Evolutionary conservation across 768 basidiomycete genomes (phyloP).

Genomic region (Phylloporus rhodoxanthus): DNA sequence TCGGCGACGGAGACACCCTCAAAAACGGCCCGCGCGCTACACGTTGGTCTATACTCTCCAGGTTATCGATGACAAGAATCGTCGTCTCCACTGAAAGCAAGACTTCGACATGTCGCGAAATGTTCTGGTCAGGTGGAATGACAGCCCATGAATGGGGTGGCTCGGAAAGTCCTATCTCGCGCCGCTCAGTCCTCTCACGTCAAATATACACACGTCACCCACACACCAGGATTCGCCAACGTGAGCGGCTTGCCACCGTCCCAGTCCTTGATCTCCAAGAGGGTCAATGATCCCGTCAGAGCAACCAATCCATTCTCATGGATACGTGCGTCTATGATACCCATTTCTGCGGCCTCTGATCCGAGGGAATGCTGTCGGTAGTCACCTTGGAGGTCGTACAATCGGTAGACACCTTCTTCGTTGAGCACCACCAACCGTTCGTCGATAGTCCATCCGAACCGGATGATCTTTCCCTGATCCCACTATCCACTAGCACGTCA

Average conservation of each 20-base stretch:
- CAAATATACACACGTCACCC: constrained; percentile 18
- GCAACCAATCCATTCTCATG: constrained; percentile 87
- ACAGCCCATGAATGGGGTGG: constrained; percentile 83
- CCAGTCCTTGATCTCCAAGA: constrained; percentile 90
- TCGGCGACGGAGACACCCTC: constrained; percentile 84
- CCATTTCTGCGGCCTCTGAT: constrained; percentile 72
- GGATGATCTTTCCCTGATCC: constrained; percentile 80
- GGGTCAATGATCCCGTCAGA: constrained; percentile 63
- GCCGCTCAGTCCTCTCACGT: constrained; percentile 4
- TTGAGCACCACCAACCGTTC: constrained; percentile 81
- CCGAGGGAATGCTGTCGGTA: constrained; percentile 85
- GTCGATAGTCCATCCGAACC: constrained; percentile 79
- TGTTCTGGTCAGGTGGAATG: constrained; percentile 84
- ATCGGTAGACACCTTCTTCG: constrained; percentile 86
- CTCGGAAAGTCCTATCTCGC: constrained; percentile 55
- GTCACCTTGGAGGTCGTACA: constrained; percentile 84
- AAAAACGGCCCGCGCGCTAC: constrained; percentile 85
- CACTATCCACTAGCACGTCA: constrained; percentile 50
- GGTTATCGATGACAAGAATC: constrained; percentile 79
- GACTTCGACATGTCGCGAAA: constrained; percentile 86
- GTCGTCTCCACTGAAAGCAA: constrained; percentile 76
- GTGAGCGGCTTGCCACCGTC: constrained; percentile 67
- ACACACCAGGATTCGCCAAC: constrained; percentile 70
- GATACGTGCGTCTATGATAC: constrained; percentile 79
- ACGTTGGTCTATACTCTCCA: constrained; percentile 85